Percentiles rank a stretch among this genome's conserved stretches.
These are phyloP conservation scores for Globisporangium takayamanum DNA, from an alignment of 352 stramenopile genomes.

Conservation along the genomic window DNA sequence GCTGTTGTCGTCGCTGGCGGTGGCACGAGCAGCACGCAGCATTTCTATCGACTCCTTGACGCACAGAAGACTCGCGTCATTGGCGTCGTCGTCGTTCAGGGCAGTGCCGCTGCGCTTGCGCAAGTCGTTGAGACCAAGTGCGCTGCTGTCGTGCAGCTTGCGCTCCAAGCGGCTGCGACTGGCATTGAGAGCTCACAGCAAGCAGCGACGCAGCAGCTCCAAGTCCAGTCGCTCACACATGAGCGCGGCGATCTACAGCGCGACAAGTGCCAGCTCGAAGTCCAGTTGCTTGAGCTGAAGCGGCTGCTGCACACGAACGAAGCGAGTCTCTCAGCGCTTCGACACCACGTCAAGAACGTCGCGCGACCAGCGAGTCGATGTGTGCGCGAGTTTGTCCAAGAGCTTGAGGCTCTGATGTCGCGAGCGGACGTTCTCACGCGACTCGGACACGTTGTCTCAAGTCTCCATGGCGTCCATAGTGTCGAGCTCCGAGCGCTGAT, in stretches of 20 bases:
- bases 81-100: background rate
- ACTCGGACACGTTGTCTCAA: conserved; percentile 4
- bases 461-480: background rate
- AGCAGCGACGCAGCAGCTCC: background rate
- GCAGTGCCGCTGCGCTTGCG: background rate
- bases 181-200: background rate
- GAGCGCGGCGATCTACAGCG: conserved; percentile 3
- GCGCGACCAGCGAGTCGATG: background rate
- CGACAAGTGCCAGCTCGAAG: conserved; percentile 12
- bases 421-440: background rate
- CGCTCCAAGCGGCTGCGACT: background rate
- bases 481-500: background rate
- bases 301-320: conserved; percentile 11
- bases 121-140: background rate
- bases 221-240: background rate
- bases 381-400: background rate
- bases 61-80: background rate
- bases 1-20: too few relatives aligned
- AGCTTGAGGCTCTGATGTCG: conserved; percentile 1
- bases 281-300: conserved; percentile 14
- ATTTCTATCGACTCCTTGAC: background rate
- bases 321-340: background rate
- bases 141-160: background rate
- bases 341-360: background rate
- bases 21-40: background rate